Evolutionary conservation across 139 green algal species (phyloP), one percentile per base, ranked within the genome.

Genomic region (Coelastrella sp.): DNA sequence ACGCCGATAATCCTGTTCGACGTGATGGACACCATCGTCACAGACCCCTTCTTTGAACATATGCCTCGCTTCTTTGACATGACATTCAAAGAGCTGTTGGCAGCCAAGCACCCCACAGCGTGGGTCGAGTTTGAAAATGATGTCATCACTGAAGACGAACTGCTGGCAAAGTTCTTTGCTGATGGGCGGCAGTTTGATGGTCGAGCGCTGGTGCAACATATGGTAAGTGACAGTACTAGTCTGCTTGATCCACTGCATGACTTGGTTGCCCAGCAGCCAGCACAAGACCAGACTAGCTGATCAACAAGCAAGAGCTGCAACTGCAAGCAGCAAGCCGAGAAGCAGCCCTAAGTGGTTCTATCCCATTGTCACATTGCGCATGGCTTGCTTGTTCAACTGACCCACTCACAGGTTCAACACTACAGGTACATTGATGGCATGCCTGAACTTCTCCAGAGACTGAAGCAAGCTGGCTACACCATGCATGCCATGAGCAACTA

Each of bases 71-170:
- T 94, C 88, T 98, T 98, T 64, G 45, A 77, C 72, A 87, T 91
- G 25, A 72, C 81, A 4, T 93, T 95, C 72, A 79, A 66, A 45
- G 93, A 98, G 86, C 85, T 98, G 23, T 86, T 98, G 41, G 76
- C 87, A 3, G 77, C 86, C 30, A 98, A 98, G 89, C 95, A 98
- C 68, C 95, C 95, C 37, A 94, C 89, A 3, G 91, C 94, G 4
- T 98, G 95, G 95, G 51, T 98, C 2, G 92, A 96, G 40, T 98
- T 98, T 91, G 95, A 98, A 57, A 90, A 75, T 13, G 95, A 89
- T 1, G 30, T 90, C 0, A 94, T 98, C 64, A 76, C 37, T 0
- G 91, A 98, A 79, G 80, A 92, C 15, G 72, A 97, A 81, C 66
- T 97, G 21, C 38, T 95, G 0, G 60, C 38, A 15, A 94, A 91